Evolutionary conservation across 169 alveolate genomes (phyloP).

Genomic region (Perkinsus marinus): DNA sequence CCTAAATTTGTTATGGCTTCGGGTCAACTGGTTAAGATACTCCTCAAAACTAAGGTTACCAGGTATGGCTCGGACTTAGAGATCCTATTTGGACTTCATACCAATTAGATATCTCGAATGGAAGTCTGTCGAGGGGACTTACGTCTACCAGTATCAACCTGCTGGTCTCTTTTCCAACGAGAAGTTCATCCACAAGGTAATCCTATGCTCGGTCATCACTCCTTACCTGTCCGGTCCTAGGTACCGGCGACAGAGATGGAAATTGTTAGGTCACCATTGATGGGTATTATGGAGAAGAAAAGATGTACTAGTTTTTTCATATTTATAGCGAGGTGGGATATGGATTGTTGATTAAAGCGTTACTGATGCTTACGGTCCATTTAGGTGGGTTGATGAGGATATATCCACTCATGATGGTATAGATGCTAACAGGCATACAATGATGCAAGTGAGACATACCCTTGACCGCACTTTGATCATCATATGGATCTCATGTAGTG

Average conservation of each 20-base stretch:
- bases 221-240: background rate
- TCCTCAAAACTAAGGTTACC: constrained; percentile 85
- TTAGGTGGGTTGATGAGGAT: constrained; percentile 51
- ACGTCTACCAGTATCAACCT: constrained; percentile 87
- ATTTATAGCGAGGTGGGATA: constrained; percentile 48
- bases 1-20: constrained; percentile 96
- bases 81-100: background rate
- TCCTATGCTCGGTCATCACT: background rate
- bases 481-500: too few species aligned
- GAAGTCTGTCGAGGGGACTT: constrained; percentile 93
- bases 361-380: constrained; percentile 26
- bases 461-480: background rate
- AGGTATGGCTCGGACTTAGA: constrained; percentile 9
- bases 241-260: constrained; percentile 96
- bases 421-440: constrained; percentile 62
- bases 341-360: background rate
- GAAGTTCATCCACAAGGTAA: constrained; percentile 80
- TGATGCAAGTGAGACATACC: constrained; percentile 20
- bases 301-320: constrained; percentile 86
- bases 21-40: constrained; percentile 88
- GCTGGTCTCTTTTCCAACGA: constrained; percentile 81
- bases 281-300: constrained; percentile 91
- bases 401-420: constrained; percentile 37
- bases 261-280: constrained; percentile 83
- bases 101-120: constrained; percentile 69